Conservation (phyloP, 441 rosid species). For the Bocquillonia castaneifolia region DNA sequence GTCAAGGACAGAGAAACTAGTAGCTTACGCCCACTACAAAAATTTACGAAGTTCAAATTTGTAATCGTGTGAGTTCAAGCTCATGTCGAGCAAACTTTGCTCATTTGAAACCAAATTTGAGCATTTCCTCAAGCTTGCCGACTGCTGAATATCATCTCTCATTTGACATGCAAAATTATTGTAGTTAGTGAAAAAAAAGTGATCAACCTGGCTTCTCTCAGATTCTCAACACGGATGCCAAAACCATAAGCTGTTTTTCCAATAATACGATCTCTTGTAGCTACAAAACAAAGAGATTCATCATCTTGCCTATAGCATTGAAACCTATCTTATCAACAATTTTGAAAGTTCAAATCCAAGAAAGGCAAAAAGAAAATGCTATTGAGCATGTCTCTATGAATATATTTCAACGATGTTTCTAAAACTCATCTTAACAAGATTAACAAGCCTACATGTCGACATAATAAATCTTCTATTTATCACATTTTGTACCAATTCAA, state of each 20-base stretch:
- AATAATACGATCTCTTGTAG: slow-evolving; percentile 53
- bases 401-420: not conserved
- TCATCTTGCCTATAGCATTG: not conserved
- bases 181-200: not conserved
- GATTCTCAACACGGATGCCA: slow-evolving; percentile 71
- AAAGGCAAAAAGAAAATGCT: not conserved
- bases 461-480: not conserved
- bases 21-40: not conserved
- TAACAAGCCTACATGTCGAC: not conserved
- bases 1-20: not conserved
- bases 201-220: slow-evolving; percentile 77
- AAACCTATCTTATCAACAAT: not conserved
- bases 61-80: not conserved
- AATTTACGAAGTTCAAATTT: not conserved
- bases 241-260: slow-evolving; percentile 56
- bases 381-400: not conserved
- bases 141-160: not conserved
- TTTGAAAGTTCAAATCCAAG: not conserved
- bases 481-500: not conserved
- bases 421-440: not conserved
- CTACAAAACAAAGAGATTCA: slow-evolving; percentile 36
- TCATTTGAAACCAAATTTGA: not conserved
- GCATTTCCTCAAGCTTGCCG: not conserved
- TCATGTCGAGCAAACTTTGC: slow-evolving; percentile 3
- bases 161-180: not conserved